Base-by-base conservation (phyloP, 1,284 basidiomycete genomes). In the Trametes polyzona region DNA sequence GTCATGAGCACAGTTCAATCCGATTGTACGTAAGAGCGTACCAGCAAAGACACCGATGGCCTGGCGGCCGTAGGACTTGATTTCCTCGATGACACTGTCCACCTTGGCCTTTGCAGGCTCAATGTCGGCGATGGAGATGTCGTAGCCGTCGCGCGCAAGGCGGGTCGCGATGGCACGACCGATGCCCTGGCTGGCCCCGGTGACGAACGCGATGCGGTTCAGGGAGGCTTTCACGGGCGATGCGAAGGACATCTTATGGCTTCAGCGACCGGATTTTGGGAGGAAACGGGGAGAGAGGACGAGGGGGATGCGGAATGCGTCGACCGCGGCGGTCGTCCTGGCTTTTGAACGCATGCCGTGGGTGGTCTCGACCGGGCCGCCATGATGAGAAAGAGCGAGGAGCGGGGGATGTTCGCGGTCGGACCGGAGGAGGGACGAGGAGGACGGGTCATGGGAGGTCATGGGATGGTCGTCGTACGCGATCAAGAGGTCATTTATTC, bases 151-250 rank as follows among this genome's bases (percentile, higher is more conserved):
- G 39, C 67, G 50, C 23, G 78, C 74, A 52, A 82, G 74, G 42
- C 76, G 72, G 44, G 71, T 56, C 19, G 77, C 72, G 58, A 79
- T 77, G 52, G 76, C 73, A 37, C 70, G 71, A 6, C 78, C 78
- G 50, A 79, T 76, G 36, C 78, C 78, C 63, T 76, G 76, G 3
- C 70, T 73, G 6, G 71, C 73, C 21, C 77, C 76, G 0, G 76
- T 78, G 39, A 78, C 66, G 66, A 78, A 73, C 9, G 76, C 76
- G 54, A 67, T 67, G 50, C 68, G 66, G 19, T 66, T 66, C 42
- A 71, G 61, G 9, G 71, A 65, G 27, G 69, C 64, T 57, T 72
- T 72, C 37, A 72, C 48, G 17, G 69, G 65, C 29, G 68, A 69
- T 7, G 62, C 68, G 48, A 61, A 49, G n/a, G 66, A 61, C 65